Conservation (phyloP, 2,329 filamentous ascomycete genomes). For the Pestalotiopsis sp. region DNA sequence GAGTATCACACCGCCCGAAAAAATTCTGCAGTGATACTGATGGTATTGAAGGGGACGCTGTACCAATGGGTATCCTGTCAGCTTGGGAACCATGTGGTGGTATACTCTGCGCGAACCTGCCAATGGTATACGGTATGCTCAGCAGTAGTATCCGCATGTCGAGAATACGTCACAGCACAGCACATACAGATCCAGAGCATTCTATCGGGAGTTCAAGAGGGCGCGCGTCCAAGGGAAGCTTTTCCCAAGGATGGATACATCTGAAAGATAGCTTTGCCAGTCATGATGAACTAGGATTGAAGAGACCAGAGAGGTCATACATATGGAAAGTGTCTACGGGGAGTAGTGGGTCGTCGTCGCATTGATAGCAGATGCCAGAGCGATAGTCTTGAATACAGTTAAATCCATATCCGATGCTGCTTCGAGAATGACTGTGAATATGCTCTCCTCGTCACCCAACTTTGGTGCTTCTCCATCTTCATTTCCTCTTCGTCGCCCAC, state of each 20-base stretch:
- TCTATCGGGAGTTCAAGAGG: neutral
- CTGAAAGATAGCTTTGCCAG: neutral
- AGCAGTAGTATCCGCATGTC: slow-evolving; percentile 19
- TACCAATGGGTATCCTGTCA: slow-evolving; percentile 28
- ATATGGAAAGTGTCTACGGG: neutral
- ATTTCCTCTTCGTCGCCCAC: too few species aligned
- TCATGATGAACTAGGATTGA: neutral
- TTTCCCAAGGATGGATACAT: neutral
- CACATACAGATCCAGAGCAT: neutral
- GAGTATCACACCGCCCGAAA: too few species aligned
- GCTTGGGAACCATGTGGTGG: slow-evolving; percentile 28
- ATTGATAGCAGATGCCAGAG: neutral
- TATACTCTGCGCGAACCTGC: slow-evolving; percentile 29
- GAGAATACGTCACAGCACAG: neutral
- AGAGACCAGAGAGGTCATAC: neutral
- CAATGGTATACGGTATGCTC: slow-evolving; percentile 22
- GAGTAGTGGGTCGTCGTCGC: neutral
- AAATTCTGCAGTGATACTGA: too few species aligned
- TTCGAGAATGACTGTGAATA: too few species aligned
- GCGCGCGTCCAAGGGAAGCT: neutral
- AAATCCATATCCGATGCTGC: too few species aligned
- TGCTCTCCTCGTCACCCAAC: too few species aligned
- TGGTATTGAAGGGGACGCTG: slow-evolving; percentile 22
- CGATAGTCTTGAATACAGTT: too few species aligned
- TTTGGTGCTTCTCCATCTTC: too few species aligned